Conservation (phyloP, 495 filamentous ascomycete species). For the Cudoniella acicularis region DNA sequence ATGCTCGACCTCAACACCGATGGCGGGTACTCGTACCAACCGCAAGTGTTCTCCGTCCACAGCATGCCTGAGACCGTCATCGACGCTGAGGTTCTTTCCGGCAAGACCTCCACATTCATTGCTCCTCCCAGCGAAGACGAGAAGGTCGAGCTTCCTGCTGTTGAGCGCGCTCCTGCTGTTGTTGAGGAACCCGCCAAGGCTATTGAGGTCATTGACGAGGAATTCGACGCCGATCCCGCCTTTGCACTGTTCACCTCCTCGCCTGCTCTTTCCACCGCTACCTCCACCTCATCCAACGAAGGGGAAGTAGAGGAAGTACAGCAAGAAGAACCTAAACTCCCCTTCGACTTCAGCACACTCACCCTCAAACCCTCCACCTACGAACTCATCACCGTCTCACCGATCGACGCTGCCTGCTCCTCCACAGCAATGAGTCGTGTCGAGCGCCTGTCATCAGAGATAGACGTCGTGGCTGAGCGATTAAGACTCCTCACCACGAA, state of each 20-base stretch:
- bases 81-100: slow-evolving; percentile 58
- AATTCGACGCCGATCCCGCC: slow-evolving; percentile 58
- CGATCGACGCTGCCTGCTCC: slow-evolving; percentile 41
- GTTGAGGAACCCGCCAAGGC: slow-evolving; percentile 21
- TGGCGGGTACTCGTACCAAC: slow-evolving; percentile 59
- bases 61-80: slow-evolving; percentile 67
- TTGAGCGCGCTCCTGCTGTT: slow-evolving; percentile 26
- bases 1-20: slow-evolving; percentile 51
- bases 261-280: slow-evolving; percentile 19
- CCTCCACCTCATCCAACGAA: slow-evolving; percentile 18
- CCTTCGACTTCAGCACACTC: slow-evolving; percentile 30
- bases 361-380: slow-evolving; percentile 52
- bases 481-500: slow-evolving; percentile 35
- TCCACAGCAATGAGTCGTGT: slow-evolving; percentile 36
- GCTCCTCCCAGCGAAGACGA: slow-evolving; percentile 36
- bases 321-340: neutral
- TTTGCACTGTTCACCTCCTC: slow-evolving; percentile 55
- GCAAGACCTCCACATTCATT: slow-evolving; percentile 55
- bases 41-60: slow-evolving; percentile 76
- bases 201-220: slow-evolving; percentile 39
- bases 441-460: slow-evolving; percentile 35
- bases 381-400: slow-evolving; percentile 48
- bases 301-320: neutral
- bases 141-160: slow-evolving; percentile 24
- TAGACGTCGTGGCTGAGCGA: slow-evolving; percentile 36